Conservation (phyloP, 2,329 filamentous ascomycete species). For the Penicillium sp. region DNA sequence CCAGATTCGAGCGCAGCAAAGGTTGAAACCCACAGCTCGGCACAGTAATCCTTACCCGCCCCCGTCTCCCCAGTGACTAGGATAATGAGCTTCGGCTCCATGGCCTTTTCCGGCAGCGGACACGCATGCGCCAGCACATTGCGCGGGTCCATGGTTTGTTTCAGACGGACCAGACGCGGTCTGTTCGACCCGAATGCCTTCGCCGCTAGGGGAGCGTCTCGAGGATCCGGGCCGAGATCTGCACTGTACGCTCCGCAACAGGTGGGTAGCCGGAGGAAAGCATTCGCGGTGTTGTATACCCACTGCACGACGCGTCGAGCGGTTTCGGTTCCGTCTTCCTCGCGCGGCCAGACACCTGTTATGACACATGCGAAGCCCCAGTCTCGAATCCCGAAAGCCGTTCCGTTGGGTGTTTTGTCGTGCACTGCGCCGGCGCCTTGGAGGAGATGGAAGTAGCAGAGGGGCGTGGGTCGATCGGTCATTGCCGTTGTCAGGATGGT, state of each 20-base stretch:
- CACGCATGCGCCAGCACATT: constrained; percentile 62
- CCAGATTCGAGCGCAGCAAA: constrained; percentile 33
- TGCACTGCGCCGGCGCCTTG: constrained; percentile 61
- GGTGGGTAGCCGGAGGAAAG: constrained; percentile 52
- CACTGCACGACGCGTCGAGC: constrained; percentile 52
- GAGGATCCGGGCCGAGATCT: constrained; percentile 66
- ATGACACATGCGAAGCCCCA: constrained; percentile 70
- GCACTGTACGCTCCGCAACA: constrained; percentile 62
- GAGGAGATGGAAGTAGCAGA: constrained; percentile 68
- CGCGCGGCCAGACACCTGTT: constrained; percentile 66
- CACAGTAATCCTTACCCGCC: constrained; percentile 67
- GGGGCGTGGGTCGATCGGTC: constrained; percentile 53
- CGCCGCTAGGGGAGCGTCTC: constrained; percentile 58
- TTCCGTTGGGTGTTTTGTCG: constrained; percentile 51
- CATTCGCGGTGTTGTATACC: constrained; percentile 59
- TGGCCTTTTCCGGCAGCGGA: constrained; percentile 51
- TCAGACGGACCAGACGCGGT: constrained; percentile 57
- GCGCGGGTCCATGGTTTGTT: constrained; percentile 54
- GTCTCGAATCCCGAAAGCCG: constrained; percentile 66
- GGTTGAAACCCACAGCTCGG: constrained; percentile 55
- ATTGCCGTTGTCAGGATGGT: constrained; percentile 53
- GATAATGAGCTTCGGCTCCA: constrained; percentile 50
- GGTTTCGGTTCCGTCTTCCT: constrained; percentile 53
- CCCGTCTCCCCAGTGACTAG: constrained; percentile 59
- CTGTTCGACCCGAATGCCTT: constrained; percentile 64